These are phyloP conservation scores for Amauroascus verrucosus DNA, from an alignment of 2,329 filamentous ascomycete genomes.

Conservation along the genomic window DNA sequence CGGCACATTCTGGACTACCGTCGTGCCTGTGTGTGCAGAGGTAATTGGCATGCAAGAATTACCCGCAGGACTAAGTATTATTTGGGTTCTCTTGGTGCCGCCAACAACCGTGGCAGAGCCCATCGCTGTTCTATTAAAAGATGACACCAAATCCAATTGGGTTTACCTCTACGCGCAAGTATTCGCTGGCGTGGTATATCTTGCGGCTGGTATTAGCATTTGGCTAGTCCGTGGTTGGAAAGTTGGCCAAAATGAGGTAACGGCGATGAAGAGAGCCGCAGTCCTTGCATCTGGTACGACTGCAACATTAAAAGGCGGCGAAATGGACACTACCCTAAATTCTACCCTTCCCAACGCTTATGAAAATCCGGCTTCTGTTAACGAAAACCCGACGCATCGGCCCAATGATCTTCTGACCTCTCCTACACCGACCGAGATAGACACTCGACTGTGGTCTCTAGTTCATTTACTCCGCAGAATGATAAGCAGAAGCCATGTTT, in stretches of 20 bases:
- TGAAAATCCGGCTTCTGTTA: too few species aligned
- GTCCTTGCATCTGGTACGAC: conserved; percentile 1
- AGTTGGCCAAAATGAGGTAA: conserved; percentile 23
- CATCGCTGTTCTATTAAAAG: conserved; percentile 51
- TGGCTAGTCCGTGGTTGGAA: conserved; percentile 36
- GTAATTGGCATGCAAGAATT: conserved; percentile 51
- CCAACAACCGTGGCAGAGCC: conserved; percentile 41
- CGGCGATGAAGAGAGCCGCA: conserved; percentile 13
- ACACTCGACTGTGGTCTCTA: conserved; percentile 21
- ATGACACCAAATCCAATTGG: conserved; percentile 22
- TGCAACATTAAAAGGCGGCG: neutral
- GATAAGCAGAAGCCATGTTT: conserved; percentile 26
- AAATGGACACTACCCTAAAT: neutral
- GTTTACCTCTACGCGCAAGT: conserved; percentile 38
- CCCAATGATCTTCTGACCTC: neutral
- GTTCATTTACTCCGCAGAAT: conserved; percentile 24
- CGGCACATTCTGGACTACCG: conserved; percentile 51
- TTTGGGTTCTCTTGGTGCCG: conserved; percentile 50
- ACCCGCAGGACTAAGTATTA: conserved; percentile 47
- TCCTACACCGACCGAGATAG: neutral
- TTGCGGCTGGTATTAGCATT: conserved; percentile 43
- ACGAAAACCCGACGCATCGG: too few species aligned
- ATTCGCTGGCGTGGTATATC: conserved; percentile 53
- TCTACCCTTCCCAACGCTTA: neutral
- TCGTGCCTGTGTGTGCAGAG: conserved; percentile 51